Evolutionary conservation across 2,329 filamentous ascomycete genomes (phyloP), one percentile per base, ranked within the genome.

Genomic region (Hansfordia pulvinata): DNA sequence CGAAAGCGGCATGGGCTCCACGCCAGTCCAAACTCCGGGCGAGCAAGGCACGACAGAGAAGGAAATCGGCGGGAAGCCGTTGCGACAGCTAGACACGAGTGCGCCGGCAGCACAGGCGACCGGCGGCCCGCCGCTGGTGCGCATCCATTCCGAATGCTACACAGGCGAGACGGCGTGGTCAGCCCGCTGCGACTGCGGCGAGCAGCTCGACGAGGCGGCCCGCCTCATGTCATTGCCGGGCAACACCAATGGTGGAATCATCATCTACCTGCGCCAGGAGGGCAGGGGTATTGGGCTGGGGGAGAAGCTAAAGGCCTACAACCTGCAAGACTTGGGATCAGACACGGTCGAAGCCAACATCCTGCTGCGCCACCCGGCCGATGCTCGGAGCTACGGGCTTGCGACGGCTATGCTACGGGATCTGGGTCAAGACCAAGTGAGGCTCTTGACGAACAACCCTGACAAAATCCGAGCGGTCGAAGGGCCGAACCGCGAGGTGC

Each of bases 141-240:
- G 90, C 30, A 98, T 98, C 46, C 90, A 98, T 52, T 93, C 83
- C 3, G 90, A 98, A 54, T 98, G 90, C 57, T 98, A 98, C 53
- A 98, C 90, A 0, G 90, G 90, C 32, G 90, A 98, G 61, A 98
- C 90, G 1, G 90, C 92, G 1, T 96, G 90, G 90, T 94, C 86
- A 6, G 88, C 90, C 19, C 76, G 90, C 16, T 98, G 90, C 57
- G 90, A 98, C 56, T 98, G 90, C 50, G 90, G 90, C 30, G 90
- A 98, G 56, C 90, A 98, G 51, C 67, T 98, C 3, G 90, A 98
- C 50, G 90, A 98, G 58, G 90, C 90, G 2, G 90, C 88, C 2
- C 70, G 90, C 15, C 60, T 98, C 2, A 98, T 98, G 90, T 78
- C 80, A 10, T 59, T 85, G 16, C 76, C 73, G 8, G 49, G 57